A percentile compares a stretch with the other conserved stretches of the same genome.
Evolutionary conservation across 2,329 filamentous ascomycete species (phyloP).

Genomic region (Aspergillus glaucus): DNA sequence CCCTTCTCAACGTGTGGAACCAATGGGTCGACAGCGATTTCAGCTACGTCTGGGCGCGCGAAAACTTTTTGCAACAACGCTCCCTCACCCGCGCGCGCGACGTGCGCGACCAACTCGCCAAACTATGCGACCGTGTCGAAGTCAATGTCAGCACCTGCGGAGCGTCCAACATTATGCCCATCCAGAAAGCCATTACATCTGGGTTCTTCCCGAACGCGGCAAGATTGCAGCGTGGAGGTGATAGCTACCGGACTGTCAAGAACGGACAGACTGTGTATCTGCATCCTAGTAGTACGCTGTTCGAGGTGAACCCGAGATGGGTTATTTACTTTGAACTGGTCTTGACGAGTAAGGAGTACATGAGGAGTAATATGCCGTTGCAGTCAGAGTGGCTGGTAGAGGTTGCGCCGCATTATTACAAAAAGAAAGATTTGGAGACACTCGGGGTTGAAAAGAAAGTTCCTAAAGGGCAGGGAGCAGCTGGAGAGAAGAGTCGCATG

Average conservation of each 20-base stretch:
- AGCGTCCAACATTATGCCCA: constrained; percentile 64
- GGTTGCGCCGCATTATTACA: constrained; percentile 90
- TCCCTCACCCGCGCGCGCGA: constrained; percentile 84
- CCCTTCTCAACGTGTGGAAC: constrained; percentile 87
- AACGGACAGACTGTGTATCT: constrained; percentile 82
- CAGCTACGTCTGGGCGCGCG: constrained; percentile 75
- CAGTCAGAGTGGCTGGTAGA: constrained; percentile 80
- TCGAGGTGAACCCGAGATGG: constrained; percentile 75
- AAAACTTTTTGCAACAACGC: constrained; percentile 91
- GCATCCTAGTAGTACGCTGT: constrained; percentile 80
- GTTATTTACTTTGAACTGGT: constrained; percentile 83
- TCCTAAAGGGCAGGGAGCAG: constrained; percentile 51
- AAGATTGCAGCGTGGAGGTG: constrained; percentile 71
- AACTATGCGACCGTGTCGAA: constrained; percentile 89
- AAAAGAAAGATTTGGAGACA: constrained; percentile 79
- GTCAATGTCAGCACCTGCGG: constrained; percentile 64
- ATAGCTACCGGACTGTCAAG: constrained; percentile 87
- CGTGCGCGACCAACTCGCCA: constrained; percentile 84
- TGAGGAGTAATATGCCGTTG: constrained; percentile 79
- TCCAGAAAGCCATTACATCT: constrained; percentile 80
- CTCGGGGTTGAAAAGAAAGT: constrained; percentile 71
- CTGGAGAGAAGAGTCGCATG: constrained; percentile 33
- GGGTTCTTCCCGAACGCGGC: constrained; percentile 95
- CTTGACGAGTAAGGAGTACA: constrained; percentile 92
- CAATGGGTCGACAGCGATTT: constrained; percentile 94